Evolutionary conservation across 306 rosid genomes (phyloP), one percentile per base, ranked within the genome.

Genomic region (Vigna mungo): DNA sequence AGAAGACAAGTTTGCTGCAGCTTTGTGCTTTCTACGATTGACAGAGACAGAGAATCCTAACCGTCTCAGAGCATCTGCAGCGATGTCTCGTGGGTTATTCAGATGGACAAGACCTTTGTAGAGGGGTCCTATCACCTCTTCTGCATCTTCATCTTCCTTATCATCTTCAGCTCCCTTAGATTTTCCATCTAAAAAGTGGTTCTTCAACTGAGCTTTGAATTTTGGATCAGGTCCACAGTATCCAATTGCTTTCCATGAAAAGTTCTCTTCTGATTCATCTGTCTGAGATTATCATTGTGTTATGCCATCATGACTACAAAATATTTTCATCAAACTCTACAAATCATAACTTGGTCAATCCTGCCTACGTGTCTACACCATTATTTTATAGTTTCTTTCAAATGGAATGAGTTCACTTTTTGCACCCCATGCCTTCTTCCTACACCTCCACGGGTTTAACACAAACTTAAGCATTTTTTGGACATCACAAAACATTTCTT

Each of bases 221-320:
- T 87, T 84, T 53, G 91, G 92, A 49, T 92, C 94, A 9, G 92
- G 90, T 74, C 97, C 94, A 1, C 74, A 63, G 46, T 92, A 92
- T 68, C 89, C 92, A 21, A 92, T 90, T 69, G 97, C 97, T 59
- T 86, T 84, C 97, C 97, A 92, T 78, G 94, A 60, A 30, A 30
- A 4, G 72, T 90, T 92, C 2, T 86, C 85, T 44, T 79, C 82
- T 72, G 90, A 81, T 65, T 87, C 92, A 72, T 92, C 91, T 60
- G 89, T 15, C 97, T 92, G 88, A 68, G 71, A 79, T 18, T 51
- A 37, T 36, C 46, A 3, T 1, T 3, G 15, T 72, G 14, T 25
- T 37, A 18, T 64, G 13, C 10, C 68, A 77, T 60, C 27, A 51
- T 67, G 13, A 72, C 27, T 67, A 51, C 60, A 25, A 7, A 12